A percentile compares a stretch with the other conserved stretches of the same genome.
phyloP scores from a whole-genome alignment of 148 eudicot species.

The Limonium bicolor region DNA sequence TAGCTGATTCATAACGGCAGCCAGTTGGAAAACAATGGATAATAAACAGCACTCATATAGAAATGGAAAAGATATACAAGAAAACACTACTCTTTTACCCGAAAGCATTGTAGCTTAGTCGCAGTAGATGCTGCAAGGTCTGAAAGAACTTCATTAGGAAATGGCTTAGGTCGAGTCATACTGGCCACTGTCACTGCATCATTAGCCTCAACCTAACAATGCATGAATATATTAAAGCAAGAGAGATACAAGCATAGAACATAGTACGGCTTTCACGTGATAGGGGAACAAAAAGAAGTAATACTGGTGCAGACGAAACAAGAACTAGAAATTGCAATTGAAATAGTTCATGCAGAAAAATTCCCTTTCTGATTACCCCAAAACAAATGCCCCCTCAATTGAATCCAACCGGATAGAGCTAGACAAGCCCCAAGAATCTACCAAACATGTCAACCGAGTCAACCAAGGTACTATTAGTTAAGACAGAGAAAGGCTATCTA shows the following conservation, averaged over 20 bases:
- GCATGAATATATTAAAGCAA: no score
- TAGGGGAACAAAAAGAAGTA: neutral
- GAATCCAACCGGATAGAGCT: neutral
- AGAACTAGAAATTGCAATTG: neutral
- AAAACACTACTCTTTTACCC: conserved; percentile 35
- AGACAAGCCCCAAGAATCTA: no score
- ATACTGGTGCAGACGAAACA: neutral
- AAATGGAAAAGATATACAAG: no score
- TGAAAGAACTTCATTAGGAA: conserved; percentile 66
- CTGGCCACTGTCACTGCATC: conserved; percentile 87
- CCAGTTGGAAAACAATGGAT: no score
- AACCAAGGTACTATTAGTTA: no score
- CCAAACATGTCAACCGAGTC: no score
- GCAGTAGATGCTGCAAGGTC: conserved; percentile 89
- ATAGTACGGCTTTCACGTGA: neutral
- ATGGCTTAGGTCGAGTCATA: conserved; percentile 85
- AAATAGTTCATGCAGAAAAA: neutral
- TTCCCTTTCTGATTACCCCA: neutral
- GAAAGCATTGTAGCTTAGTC: conserved; percentile 80
- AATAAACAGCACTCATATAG: no score
- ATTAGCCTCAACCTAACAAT: conserved; percentile 95
- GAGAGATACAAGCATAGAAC: no score
- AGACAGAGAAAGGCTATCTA: no score
- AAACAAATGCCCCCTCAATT: neutral
- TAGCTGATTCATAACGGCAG: no score